phyloP scores from a whole-genome alignment of 805 yeast genomes.

The Sporopachydermia lactativora region DNA sequence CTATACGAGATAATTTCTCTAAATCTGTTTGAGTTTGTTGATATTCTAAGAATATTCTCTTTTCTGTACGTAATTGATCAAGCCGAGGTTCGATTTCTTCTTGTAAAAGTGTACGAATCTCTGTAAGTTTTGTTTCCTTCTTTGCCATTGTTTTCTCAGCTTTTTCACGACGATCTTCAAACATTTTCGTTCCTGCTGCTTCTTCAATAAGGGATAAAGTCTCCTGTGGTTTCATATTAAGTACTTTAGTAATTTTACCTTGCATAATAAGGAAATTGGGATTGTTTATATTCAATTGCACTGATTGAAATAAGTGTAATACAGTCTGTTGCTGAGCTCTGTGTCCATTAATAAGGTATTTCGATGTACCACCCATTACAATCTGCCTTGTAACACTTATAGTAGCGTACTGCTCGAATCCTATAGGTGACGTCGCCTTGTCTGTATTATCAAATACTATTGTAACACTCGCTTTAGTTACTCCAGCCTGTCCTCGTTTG shows the following conservation, averaged over 20 bases:
- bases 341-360: slow-evolving; percentile 89
- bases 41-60: slow-evolving; percentile 68
- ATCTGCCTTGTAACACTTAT: slow-evolving; percentile 89
- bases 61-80: slow-evolving; percentile 66
- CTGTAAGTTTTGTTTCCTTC: slow-evolving; percentile 73
- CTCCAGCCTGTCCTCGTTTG: slow-evolving; percentile 97
- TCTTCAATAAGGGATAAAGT: slow-evolving; percentile 87
- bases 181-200: slow-evolving; percentile 95
- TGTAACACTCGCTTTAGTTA: slow-evolving; percentile 92
- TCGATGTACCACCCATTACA: slow-evolving; percentile 80
- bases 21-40: slow-evolving; percentile 74
- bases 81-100: slow-evolving; percentile 93
- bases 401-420: slow-evolving; percentile 61
- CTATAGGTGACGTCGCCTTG: slow-evolving; percentile 65
- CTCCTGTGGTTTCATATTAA: slow-evolving; percentile 91
- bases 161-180: slow-evolving; percentile 83
- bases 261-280: slow-evolving; percentile 98
- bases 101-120: slow-evolving; percentile 52
- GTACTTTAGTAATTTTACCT: slow-evolving; percentile 93
- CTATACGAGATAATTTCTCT: slow-evolving; percentile 59
- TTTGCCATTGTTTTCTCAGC: slow-evolving; percentile 87
- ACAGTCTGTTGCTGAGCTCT: slow-evolving; percentile 93
- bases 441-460: slow-evolving; percentile 88
- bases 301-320: slow-evolving; percentile 79
- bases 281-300: slow-evolving; percentile 89